Evolutionary conservation across 345 rosid genomes (phyloP).

Genomic region (Nephelium lappaceum): DNA sequence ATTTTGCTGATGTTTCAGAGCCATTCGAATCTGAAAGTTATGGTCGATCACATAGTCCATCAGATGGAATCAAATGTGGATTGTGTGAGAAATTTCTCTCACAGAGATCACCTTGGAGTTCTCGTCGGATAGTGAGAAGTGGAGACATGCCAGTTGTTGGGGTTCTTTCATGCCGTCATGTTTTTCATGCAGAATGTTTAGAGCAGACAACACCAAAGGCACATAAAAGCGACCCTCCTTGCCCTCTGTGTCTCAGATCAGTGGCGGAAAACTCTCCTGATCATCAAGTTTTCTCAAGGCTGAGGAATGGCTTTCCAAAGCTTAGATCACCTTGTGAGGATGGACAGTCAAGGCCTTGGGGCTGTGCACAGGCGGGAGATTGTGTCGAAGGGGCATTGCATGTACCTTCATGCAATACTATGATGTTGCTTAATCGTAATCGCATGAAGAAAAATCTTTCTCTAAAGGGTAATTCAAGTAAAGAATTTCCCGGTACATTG

Average conservation of each 20-base stretch:
- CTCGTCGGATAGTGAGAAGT: constrained; percentile 49
- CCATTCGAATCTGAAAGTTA: constrained; percentile 37
- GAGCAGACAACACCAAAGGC: constrained; percentile 53
- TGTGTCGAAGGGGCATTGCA: constrained; percentile 63
- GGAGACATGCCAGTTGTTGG: constrained; percentile 58
- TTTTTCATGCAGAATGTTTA: constrained; percentile 61
- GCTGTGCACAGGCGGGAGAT: constrained; percentile 59
- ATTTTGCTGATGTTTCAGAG: constrained; percentile 47
- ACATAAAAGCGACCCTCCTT: constrained; percentile 52
- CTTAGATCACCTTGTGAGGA: constrained; percentile 54
- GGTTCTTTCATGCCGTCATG: constrained; percentile 57
- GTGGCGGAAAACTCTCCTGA: constrained; percentile 42
- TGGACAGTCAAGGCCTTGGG: constrained; percentile 65
- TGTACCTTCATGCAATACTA: constrained; percentile 48
- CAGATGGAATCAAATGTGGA: constrained; percentile 47
- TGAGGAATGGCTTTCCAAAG: constrained; percentile 42
- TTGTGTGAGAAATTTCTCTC: constrained; percentile 54
- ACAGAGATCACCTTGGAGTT: constrained; percentile 61
- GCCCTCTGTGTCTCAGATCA: constrained; percentile 48
- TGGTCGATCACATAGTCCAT: constrained; percentile 23
- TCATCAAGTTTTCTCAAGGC: constrained; percentile 25
- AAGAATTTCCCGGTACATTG: constrained; percentile 57
- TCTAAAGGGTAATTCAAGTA: constrained; percentile 49
- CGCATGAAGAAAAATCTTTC: constrained; percentile 53
- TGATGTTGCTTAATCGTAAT: constrained; percentile 52